Evolutionary conservation across 257 asterid species (phyloP).

Genomic region (Solanum sejunctum): DNA sequence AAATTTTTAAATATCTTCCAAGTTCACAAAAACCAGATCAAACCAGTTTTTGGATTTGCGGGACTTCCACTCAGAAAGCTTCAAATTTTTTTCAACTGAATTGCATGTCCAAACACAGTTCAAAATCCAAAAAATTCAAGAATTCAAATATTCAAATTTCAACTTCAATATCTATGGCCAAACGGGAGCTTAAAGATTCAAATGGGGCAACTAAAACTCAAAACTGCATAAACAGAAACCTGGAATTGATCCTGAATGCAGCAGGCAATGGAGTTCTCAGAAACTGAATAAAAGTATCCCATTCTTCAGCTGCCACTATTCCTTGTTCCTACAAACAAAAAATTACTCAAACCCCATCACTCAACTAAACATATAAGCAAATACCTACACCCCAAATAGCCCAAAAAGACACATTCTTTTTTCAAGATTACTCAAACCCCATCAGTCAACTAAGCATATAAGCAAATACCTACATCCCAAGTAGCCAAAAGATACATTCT

Average conservation of each 20-base stretch:
- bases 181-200: neutral
- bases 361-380: neutral
- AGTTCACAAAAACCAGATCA: neutral
- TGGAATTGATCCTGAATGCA: slow-evolving; percentile 89
- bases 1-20: neutral
- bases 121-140: neutral
- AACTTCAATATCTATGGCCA: neutral
- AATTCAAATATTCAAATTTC: neutral
- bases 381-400: neutral
- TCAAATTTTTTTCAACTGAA: neutral
- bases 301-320: slow-evolving; percentile 60
- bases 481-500: neutral
- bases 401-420: neutral
- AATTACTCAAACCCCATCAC: neutral
- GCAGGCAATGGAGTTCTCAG: slow-evolving; percentile 72
- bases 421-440: neutral
- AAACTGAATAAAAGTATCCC: slow-evolving; percentile 63
- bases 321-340: slow-evolving; percentile 51
- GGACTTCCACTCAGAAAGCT: neutral
- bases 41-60: no score
- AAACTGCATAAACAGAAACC: slow-evolving; percentile 19
- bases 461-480: neutral
- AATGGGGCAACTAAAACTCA: neutral
- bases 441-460: neutral
- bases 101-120: neutral